Conservation (phyloP, 805 yeast species). For the Hagleromyces aurorensis region DNA sequence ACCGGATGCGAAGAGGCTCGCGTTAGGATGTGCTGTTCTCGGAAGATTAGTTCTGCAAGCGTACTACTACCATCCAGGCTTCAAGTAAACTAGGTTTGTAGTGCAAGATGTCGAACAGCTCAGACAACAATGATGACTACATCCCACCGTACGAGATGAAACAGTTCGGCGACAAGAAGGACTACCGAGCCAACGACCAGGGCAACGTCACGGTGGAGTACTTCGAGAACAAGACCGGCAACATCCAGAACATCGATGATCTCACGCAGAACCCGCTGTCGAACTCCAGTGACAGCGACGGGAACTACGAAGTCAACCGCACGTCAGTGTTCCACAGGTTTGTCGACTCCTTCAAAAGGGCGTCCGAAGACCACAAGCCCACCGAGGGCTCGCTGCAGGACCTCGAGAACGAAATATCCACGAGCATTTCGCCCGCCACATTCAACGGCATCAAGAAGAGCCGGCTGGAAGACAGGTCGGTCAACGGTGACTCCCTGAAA, state of each 20-base stretch:
- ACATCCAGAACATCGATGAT: slow-evolving; percentile 1
- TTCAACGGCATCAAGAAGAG: slow-evolving; percentile 6
- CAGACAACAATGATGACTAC: slow-evolving; percentile 2
- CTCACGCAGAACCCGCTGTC: slow-evolving; percentile 1
- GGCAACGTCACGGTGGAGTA: slow-evolving; percentile 22
- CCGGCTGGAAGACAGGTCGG: slow-evolving; percentile 3
- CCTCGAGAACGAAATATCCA: slow-evolving; percentile 21
- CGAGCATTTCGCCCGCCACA: slow-evolving; percentile 10
- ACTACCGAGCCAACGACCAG: slow-evolving; percentile 2
- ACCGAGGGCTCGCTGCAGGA: too few relatives aligned
- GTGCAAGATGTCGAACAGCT: neutral
- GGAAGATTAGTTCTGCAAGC: too few relatives aligned
- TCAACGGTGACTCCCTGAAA: slow-evolving; percentile 38
- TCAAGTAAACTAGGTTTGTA: too few relatives aligned
- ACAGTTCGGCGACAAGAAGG: slow-evolving; percentile 8
- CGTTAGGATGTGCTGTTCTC: too few relatives aligned
- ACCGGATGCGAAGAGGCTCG: too few relatives aligned
- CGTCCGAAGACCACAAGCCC: slow-evolving; percentile 21
- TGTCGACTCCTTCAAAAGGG: slow-evolving; percentile 37
- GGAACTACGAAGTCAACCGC: neutral
- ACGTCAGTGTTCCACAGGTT: slow-evolving; percentile 19
- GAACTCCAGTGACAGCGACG: neutral
- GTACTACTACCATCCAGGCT: too few relatives aligned
- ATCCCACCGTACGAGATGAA: slow-evolving; percentile 13
- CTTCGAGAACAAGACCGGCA: slow-evolving; percentile 10